Percentiles rank a stretch among this genome's conserved stretches.
Conservation (phyloP, 495 filamentous ascomycete genomes). For the Xylaria scruposa region DNA sequence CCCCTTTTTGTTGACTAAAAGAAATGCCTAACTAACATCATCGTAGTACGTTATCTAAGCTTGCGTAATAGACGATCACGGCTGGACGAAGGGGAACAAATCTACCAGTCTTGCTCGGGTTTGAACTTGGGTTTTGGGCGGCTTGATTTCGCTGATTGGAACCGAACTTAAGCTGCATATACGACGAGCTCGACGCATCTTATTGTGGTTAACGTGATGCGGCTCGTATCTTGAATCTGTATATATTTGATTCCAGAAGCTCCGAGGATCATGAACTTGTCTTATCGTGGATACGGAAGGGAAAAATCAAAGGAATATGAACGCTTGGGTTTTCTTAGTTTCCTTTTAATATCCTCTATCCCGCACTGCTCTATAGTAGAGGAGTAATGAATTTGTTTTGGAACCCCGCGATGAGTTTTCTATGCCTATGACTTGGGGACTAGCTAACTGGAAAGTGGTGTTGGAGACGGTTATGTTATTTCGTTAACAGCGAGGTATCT, state of each 20-base stretch:
- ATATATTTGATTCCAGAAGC: slow-evolving; percentile 16
- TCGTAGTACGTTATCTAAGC: slow-evolving; percentile 36
- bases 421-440: no score
- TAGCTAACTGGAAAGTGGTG: not conserved
- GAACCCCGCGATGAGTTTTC: not conserved
- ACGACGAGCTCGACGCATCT: slow-evolving; percentile 2
- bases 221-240: slow-evolving; percentile 6
- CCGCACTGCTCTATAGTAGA: slow-evolving; percentile 5
- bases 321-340: slow-evolving; percentile 25
- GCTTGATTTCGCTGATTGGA: not conserved
- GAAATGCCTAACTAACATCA: slow-evolving; percentile 6
- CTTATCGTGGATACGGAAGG: not conserved
- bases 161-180: not conserved
- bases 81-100: not conserved
- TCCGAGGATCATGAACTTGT: not conserved
- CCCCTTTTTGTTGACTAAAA: not conserved
- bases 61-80: not conserved
- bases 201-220: not conserved
- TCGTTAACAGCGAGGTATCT: not conserved
- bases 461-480: not conserved
- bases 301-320: slow-evolving; percentile 2
- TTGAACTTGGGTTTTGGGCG: not conserved
- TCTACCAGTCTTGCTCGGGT: not conserved
- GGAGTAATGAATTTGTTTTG: slow-evolving; percentile 31
- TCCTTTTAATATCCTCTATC: slow-evolving; percentile 32